Base-by-base conservation (phyloP, 2,329 filamentous ascomycete species). In the Aspergillus novoparasiticus region DNA sequence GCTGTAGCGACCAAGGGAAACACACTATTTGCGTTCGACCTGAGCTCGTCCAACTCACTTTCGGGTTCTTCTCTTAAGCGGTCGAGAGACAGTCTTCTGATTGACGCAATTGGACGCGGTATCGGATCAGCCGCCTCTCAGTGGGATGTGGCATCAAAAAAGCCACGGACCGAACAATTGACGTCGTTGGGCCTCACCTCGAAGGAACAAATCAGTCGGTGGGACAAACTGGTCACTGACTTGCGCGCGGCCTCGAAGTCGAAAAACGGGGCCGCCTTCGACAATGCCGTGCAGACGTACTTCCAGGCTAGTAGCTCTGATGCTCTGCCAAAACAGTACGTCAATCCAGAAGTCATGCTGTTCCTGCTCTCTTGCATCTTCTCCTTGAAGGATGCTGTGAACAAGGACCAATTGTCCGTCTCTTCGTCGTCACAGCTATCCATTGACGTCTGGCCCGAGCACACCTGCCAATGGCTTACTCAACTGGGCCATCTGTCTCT, bases 21-120 rank as follows among this genome's bases (percentile, higher is more conserved):
- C 43, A 76, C 76, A 6, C 69, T 83, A n/a, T 68, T 82, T 51
- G 78, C 78, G 5, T 80, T 83, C 58, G 81, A 83, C 61, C 66
- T 83, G 53, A 76, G 71, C 45, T 69, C 75, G 28, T 68, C 76
- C 21, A 66, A 76, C 55, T 71, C 65, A 34, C 66, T 71, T 11
- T 67, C 69, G 4, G 72, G 69, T 8, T 66, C 69, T 19, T 75
- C 72, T 28, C 69, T 76, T n/a, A 81, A 81, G 68, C 73, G 78
- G 10, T 72, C 76, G 8, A 72, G 77, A 23, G 77, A 79, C 58
- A 78, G 78, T 12, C 72, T 80, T 16, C 67, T 81, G 26, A 77
- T 80, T 36, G 78, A 81, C 65, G 76, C 79, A 11, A 79, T 81
- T 63, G 79, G 79, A 11, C 76, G 78, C 39, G 79, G 79, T 53